These are phyloP conservation scores for Parasarocladium wereldwijsianum DNA, from an alignment of 2,329 filamentous ascomycete species.

Conservation along the genomic window DNA sequence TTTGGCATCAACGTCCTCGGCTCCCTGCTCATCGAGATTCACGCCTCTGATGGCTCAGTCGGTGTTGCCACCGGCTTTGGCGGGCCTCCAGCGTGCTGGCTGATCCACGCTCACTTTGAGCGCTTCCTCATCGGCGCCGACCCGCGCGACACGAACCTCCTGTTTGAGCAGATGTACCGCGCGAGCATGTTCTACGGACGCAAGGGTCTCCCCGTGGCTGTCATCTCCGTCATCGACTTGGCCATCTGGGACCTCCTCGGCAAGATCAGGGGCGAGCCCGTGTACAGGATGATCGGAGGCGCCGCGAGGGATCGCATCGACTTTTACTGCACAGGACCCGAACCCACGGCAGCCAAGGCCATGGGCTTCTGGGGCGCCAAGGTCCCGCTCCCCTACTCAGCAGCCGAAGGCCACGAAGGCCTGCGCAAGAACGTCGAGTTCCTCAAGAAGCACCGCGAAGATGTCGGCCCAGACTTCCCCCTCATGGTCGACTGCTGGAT, in stretches of 20 bases:
- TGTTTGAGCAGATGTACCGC: slow-evolving; percentile 96
- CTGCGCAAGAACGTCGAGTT: slow-evolving; percentile 84
- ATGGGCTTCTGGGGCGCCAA: slow-evolving; percentile 90
- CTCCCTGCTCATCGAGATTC: slow-evolving; percentile 82
- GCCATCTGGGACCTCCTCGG: slow-evolving; percentile 86
- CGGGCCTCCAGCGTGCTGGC: slow-evolving; percentile 82
- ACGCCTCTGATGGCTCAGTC: slow-evolving; percentile 79
- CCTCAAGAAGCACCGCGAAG: slow-evolving; percentile 68
- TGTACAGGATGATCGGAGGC: slow-evolving; percentile 88
- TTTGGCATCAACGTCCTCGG: slow-evolving; percentile 95
- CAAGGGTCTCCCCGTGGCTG: slow-evolving; percentile 77
- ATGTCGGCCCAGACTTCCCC: slow-evolving; percentile 78
- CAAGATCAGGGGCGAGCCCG: slow-evolving; percentile 82
- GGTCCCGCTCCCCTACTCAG: slow-evolving; percentile 78
- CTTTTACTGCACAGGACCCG: slow-evolving; percentile 91
- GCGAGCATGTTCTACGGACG: slow-evolving; percentile 93
- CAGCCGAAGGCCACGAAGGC: slow-evolving; percentile 71
- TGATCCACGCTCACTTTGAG: slow-evolving; percentile 86
- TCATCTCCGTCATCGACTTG: slow-evolving; percentile 89
- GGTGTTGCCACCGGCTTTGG: slow-evolving; percentile 91
- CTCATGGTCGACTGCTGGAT: slow-evolving; percentile 97
- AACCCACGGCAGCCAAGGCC: slow-evolving; percentile 61
- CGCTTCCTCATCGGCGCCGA: slow-evolving; percentile 82
- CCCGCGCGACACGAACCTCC: slow-evolving; percentile 75
- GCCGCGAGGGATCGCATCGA: slow-evolving; percentile 70